Evolutionary conservation across 2,329 filamentous ascomycete genomes (phyloP).

Genomic region (Fusarium guadeloupense): DNA sequence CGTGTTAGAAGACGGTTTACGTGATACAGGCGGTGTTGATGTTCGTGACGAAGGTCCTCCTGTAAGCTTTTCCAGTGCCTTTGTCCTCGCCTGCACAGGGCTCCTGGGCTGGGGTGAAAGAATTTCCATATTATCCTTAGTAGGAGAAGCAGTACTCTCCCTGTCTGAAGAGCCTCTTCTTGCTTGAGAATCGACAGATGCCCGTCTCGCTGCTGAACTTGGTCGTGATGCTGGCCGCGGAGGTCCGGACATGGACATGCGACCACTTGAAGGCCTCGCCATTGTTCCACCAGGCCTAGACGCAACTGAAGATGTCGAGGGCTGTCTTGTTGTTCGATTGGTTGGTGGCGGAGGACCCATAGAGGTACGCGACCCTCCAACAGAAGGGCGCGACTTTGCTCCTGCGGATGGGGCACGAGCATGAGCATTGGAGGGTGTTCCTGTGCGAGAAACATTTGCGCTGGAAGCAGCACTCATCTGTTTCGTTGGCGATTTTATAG

Average conservation of each 20-base stretch:
- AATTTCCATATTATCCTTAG: constrained; percentile 62
- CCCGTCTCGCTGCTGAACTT: constrained; percentile 51
- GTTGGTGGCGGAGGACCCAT: constrained; percentile 71
- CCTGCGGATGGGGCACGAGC: constrained; percentile 55
- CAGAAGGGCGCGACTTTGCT: constrained; percentile 64
- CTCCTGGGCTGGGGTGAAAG: constrained; percentile 60
- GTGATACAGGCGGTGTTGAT: constrained; percentile 47
- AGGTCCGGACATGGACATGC: constrained; percentile 52
- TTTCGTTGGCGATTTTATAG: constrained; percentile 83
- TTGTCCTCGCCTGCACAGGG: constrained; percentile 60
- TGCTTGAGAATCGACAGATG: constrained; percentile 58
- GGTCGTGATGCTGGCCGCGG: constrained; percentile 51
- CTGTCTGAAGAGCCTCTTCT: constrained; percentile 53
- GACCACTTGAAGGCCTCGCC: constrained; percentile 53
- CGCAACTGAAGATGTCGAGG: constrained; percentile 55
- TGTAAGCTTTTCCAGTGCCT: constrained; percentile 62
- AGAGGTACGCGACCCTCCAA: constrained; percentile 65
- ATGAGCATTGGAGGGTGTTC: constrained; percentile 68
- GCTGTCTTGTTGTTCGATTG: constrained; percentile 54
- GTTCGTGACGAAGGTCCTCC: constrained; percentile 46
- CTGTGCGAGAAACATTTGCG: constrained; percentile 68
- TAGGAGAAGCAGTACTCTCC: constrained; percentile 53
- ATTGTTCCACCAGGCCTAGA: constrained; percentile 47
- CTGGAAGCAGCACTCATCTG: constrained; percentile 69
- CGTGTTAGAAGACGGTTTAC: constrained; percentile 42